Base-by-base conservation (phyloP, 495 filamentous ascomycete genomes). In the Mytilinidion resinicola region DNA sequence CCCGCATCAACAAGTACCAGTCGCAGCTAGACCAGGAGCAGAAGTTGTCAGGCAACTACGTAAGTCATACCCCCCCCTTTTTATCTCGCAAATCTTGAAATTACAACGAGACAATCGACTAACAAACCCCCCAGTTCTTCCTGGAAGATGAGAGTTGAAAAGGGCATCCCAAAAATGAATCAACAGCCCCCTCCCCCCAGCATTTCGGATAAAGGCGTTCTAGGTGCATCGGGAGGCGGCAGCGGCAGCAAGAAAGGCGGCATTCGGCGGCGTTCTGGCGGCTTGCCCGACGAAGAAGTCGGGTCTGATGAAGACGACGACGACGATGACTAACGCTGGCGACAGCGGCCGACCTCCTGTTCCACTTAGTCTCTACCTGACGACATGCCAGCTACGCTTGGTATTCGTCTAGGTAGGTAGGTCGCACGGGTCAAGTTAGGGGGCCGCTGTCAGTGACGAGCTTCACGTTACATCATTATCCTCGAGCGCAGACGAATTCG, bases 11-110 rank as follows among this genome's bases (percentile, higher is more conserved):
- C 82, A 98, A 98, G 82, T 76, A 84, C 66, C 84, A 95, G 72
- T 91, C 86, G 70, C 95, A 97, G 75, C 77, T 96, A 63, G 93
- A 98, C 72, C 91, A 96, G 70, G 93, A 96, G 69, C 93, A 98
- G 79, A 98, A 98, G 82, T 65, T 91, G 66, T 76, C 70, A 62
- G 93, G 93, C 61, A 97, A 96, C 75, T 97, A 87, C 77, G 86
- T 89, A 80, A 81, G 85, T 82, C 44, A 21, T 43, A n/a, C n/a
- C n/a, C n/a, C n/a, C n/a, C n/a, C n/a, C n/a, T n/a, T 35, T 41
- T 17, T 53, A 11, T 5, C 36, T 56, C 37, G 38, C 44, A 34
- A 30, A 1, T 3, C 6, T n/a, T n/a, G n/a, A n/a, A n/a, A n/a
- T n/a, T n/a, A n/a, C n/a, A n/a, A n/a, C n/a, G n/a, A n/a, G n/a